These are phyloP conservation scores for Phytophthora litchii DNA, from an alignment of 352 stramenopile genomes.

Conservation along the genomic window DNA sequence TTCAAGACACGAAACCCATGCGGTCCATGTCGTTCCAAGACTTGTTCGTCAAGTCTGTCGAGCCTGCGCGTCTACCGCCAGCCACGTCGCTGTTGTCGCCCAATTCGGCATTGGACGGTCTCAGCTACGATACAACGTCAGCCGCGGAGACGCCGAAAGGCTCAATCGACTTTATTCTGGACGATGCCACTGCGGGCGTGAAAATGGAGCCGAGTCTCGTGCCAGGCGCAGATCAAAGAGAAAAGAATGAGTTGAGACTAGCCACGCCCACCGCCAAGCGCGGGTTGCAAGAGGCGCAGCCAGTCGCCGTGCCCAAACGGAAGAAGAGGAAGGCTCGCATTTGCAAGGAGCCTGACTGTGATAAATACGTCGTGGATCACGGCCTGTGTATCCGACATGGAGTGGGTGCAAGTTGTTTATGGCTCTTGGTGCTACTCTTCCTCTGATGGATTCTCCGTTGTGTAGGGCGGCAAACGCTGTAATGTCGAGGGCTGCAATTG, in stretches of 20 bases:
- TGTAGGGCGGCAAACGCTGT: constrained; percentile 58
- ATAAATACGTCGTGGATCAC: constrained; percentile 68
- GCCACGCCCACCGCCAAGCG: constrained; percentile 15
- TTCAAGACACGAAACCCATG: constrained; percentile 5
- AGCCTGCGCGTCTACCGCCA: constrained; percentile 9
- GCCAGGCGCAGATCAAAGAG: neutral
- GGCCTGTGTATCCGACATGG: constrained; percentile 53
- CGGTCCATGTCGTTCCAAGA: constrained; percentile 40
- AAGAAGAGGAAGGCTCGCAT: constrained; percentile 56
- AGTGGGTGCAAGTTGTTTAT: constrained; percentile 9
- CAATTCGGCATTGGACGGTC: constrained; percentile 10
- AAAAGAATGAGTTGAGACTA: constrained; percentile 13
- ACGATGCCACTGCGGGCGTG: constrained; percentile 14
- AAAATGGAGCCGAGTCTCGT: constrained; percentile 21
- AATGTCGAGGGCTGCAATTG: constrained; percentile 55
- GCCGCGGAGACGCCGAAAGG: constrained; percentile 22
- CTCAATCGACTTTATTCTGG: constrained; percentile 41
- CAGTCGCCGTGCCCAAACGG: constrained; percentile 16
- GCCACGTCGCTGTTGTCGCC: constrained; percentile 20
- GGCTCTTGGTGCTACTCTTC: neutral
- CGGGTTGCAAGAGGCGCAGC: constrained; percentile 6
- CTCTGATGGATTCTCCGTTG: neutral
- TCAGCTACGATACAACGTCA: neutral
- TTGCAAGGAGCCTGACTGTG: constrained; percentile 51
- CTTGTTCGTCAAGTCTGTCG: constrained; percentile 24